phyloP scores from a whole-genome alignment of 2,329 filamentous ascomycete genomes.

The Thelonectria blattea region DNA sequence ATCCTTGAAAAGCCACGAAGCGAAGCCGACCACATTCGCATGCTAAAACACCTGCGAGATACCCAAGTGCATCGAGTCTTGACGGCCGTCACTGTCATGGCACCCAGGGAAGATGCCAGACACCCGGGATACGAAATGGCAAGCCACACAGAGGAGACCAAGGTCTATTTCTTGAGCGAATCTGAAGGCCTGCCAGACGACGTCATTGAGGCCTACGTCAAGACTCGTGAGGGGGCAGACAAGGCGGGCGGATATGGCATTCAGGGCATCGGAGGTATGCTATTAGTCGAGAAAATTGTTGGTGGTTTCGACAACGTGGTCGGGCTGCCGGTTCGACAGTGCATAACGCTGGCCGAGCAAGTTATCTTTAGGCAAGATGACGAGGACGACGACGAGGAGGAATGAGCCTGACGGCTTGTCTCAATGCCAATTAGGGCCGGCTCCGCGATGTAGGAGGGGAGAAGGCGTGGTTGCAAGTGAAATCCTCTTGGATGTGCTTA shows the following conservation, averaged over 20 bases:
- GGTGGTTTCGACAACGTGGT: constrained; percentile 94
- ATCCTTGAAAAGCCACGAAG: constrained; percentile 91
- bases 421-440: background rate
- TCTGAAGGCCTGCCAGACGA: constrained; percentile 71
- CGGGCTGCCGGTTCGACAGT: constrained; percentile 81
- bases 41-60: constrained; percentile 84
- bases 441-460: background rate
- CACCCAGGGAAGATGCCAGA: constrained; percentile 78
- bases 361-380: constrained; percentile 79
- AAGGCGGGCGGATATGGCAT: constrained; percentile 97
- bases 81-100: constrained; percentile 84
- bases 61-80: constrained; percentile 79
- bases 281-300: constrained; percentile 88
- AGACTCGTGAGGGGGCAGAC: constrained; percentile 88
- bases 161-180: constrained; percentile 80
- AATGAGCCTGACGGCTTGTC: constrained; percentile 13
- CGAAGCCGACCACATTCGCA: constrained; percentile 80
- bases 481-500: background rate
- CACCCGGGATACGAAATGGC: constrained; percentile 87
- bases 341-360: constrained; percentile 83
- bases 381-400: constrained; percentile 59
- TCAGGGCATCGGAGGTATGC: constrained; percentile 84
- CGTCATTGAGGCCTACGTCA: constrained; percentile 78
- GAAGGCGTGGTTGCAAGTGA: background rate
- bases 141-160: constrained; percentile 86